These are phyloP conservation scores for Cutaneotrichosporon curvatum DNA, from an alignment of 1,284 basidiomycete genomes.

Conservation along the genomic window DNA sequence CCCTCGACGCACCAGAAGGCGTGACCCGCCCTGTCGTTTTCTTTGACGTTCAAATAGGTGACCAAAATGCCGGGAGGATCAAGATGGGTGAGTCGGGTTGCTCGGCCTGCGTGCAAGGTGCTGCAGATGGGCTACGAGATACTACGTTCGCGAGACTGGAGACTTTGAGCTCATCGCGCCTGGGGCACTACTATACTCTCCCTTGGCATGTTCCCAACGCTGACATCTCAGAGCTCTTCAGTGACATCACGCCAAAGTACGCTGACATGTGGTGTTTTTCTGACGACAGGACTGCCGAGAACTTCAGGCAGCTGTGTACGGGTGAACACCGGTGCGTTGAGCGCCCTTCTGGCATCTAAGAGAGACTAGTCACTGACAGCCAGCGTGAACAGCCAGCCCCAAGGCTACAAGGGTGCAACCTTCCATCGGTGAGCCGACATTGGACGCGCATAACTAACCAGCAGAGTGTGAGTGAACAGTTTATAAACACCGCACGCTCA, in stretches of 20 bases:
- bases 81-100: conserved; percentile 63
- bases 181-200: no score
- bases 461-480: conserved; percentile 11
- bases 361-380: conserved; percentile 10
- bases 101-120: no score
- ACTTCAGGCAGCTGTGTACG: conserved; percentile 94
- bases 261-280: conserved; percentile 1
- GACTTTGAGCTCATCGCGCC: no score
- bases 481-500: not conserved
- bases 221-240: conserved; percentile 32
- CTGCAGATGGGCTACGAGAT: no score
- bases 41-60: conserved; percentile 93
- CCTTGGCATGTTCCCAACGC: no score
- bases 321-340: conserved; percentile 75
- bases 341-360: no score
- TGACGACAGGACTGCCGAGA: conserved; percentile 74
- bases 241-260: conserved; percentile 43
- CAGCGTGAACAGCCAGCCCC: conserved; percentile 75
- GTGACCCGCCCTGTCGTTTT: conserved; percentile 75
- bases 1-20: conserved; percentile 41
- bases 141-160: no score
- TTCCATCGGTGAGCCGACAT: conserved; percentile 75
- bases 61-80: conserved; percentile 84
- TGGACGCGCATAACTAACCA: conserved; percentile 3
- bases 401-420: conserved; percentile 78